Conservation (phyloP, 352 stramenopile species). For the Phytophthora aleatoria region DNA sequence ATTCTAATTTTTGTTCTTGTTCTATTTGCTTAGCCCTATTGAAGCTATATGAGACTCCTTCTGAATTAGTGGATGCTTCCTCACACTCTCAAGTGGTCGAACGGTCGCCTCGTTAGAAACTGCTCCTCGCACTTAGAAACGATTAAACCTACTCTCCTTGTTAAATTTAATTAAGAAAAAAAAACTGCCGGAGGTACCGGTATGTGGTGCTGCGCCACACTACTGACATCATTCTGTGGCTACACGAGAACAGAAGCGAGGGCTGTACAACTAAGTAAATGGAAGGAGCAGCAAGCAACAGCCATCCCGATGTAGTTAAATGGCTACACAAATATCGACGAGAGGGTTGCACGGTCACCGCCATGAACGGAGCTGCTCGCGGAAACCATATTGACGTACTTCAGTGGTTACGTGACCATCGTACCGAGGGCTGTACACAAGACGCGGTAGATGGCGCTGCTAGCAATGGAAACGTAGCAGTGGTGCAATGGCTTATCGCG, state of each 20-base stretch:
- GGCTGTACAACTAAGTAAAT: constrained; percentile 33
- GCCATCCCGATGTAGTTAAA: constrained; percentile 38
- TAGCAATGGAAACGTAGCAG: constrained; percentile 8
- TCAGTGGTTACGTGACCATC: constrained; percentile 32
- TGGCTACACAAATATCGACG: constrained; percentile 34
- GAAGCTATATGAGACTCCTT: too few species aligned
- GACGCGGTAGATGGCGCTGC: constrained; percentile 20
- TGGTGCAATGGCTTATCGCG: constrained; percentile 35
- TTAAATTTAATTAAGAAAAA: too few species aligned
- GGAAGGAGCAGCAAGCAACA: constrained; percentile 34
- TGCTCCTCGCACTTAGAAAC: too few species aligned
- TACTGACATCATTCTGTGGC: constrained; percentile 20
- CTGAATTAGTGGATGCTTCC: too few species aligned
- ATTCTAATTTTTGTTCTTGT: too few species aligned
- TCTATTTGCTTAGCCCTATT: too few species aligned
- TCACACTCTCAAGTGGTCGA: too few species aligned
- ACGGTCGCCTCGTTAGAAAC: too few species aligned
- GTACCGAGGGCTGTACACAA: constrained; percentile 23
- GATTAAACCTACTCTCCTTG: too few species aligned
- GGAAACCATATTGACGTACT: constrained; percentile 26
- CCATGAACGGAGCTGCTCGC: constrained; percentile 37
- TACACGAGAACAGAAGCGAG: constrained; percentile 22
- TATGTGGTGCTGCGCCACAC: too few species aligned
- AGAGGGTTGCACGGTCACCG: constrained; percentile 37
- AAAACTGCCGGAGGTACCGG: too few species aligned